Evolutionary conservation across 1,139 yeast genomes (phyloP).

Genomic region (Nadsonia starkeyi-henricii): DNA sequence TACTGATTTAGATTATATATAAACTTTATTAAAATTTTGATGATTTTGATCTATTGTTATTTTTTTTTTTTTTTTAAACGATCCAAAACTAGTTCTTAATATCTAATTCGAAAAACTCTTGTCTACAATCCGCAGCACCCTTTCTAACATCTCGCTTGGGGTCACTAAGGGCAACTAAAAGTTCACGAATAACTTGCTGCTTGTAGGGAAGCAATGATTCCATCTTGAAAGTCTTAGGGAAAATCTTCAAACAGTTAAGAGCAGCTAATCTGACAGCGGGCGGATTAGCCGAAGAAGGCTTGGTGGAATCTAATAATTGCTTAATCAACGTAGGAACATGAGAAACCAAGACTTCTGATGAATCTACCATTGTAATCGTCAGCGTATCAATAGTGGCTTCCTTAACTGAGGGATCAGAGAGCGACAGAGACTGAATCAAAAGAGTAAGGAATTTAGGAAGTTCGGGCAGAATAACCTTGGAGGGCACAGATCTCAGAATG

Average conservation of each 20-base stretch:
- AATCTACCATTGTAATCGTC: slow-evolving; percentile 37
- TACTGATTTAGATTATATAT: slow-evolving; percentile 1
- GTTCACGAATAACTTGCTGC: slow-evolving; percentile 32
- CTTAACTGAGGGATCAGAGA: slow-evolving; percentile 37
- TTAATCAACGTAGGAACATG: slow-evolving; percentile 48
- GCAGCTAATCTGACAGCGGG: slow-evolving; percentile 40
- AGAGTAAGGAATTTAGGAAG: slow-evolving; percentile 54
- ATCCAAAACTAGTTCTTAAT: slow-evolving; percentile 2
- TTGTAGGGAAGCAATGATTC: slow-evolving; percentile 39
- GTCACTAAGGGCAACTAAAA: slow-evolving; percentile 54
- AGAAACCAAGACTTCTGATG: slow-evolving; percentile 34
- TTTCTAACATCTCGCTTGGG: slow-evolving; percentile 60
- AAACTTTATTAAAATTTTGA: neutral
- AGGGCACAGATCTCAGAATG: slow-evolving; percentile 51
- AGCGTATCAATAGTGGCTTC: slow-evolving; percentile 40
- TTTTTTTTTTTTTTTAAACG: too few species aligned
- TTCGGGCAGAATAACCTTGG: slow-evolving; percentile 46
- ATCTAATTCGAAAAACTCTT: slow-evolving; percentile 46
- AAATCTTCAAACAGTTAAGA: slow-evolving; percentile 38
- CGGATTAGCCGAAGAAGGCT: slow-evolving; percentile 12
- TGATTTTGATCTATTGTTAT: too few species aligned
- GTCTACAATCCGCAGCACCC: slow-evolving; percentile 67
- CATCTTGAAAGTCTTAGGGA: slow-evolving; percentile 31
- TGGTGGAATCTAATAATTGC: slow-evolving; percentile 28
- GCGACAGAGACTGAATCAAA: slow-evolving; percentile 47